phyloP scores from a whole-genome alignment of 2,329 filamentous ascomycete genomes.

The Septoria petroselini region DNA sequence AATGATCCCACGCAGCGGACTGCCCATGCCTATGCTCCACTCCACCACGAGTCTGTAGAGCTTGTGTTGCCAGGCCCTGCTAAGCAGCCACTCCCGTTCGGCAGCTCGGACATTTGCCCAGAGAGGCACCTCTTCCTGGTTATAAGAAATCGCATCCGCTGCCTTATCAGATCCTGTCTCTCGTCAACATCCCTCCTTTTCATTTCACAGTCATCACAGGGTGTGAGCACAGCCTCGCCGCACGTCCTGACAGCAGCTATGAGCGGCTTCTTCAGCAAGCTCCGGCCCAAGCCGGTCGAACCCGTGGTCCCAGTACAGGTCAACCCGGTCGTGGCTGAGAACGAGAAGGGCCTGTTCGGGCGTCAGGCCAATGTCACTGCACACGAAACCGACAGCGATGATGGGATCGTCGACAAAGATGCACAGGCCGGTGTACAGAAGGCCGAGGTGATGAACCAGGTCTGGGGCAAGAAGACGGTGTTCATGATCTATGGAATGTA shows the following conservation, averaged over 20 bases:
- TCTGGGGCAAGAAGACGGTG: constrained; percentile 41
- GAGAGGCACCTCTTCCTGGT: not conserved
- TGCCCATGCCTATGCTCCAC: not conserved
- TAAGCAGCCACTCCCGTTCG: constrained; percentile 1
- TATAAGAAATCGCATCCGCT: not conserved
- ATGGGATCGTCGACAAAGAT: constrained; percentile 11
- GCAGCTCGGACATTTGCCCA: constrained; percentile 2
- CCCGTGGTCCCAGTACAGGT: constrained; percentile 6
- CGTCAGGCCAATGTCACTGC: constrained; percentile 1
- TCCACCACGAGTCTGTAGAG: constrained; percentile 3
- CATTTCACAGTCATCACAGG: not conserved
- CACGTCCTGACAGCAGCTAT: not conserved
- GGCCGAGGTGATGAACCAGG: constrained; percentile 42
- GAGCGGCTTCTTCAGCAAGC: constrained; percentile 3
- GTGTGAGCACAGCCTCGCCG: not conserved
- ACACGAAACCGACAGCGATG: constrained; percentile 10
- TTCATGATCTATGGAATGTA: constrained; percentile 42
- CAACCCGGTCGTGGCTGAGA: constrained; percentile 1
- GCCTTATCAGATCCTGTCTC: constrained; percentile 11
- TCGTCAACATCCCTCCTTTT: not conserved
- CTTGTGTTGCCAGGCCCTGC: not conserved
- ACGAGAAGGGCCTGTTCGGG: not conserved
- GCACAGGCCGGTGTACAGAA: constrained; percentile 43
- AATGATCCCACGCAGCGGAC: not conserved
- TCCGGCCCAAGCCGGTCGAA: constrained; percentile 1